Evolutionary conservation across 1,139 yeast species (phyloP).

Genomic region (Geotrichum restrictum): DNA sequence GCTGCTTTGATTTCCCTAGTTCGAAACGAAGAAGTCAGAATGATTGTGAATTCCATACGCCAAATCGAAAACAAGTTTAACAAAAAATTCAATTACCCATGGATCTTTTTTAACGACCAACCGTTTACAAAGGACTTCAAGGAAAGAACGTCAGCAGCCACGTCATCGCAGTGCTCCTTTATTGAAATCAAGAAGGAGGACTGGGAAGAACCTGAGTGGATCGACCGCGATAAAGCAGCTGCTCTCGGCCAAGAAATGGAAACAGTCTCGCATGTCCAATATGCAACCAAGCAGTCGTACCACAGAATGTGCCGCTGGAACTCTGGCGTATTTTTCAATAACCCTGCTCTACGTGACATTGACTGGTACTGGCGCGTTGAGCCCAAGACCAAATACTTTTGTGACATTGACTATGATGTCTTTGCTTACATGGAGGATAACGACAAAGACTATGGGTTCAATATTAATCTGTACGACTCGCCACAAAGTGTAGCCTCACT

Average conservation of each 20-base stretch:
- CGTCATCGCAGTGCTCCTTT: slow-evolving; percentile 55
- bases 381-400: slow-evolving; percentile 65
- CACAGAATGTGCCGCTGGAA: slow-evolving; percentile 80
- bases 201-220: slow-evolving; percentile 64
- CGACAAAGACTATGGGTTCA: slow-evolving; percentile 64
- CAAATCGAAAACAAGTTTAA: slow-evolving; percentile 65
- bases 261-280: slow-evolving; percentile 51
- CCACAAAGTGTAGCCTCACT: slow-evolving; percentile 58
- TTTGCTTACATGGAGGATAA: slow-evolving; percentile 69
- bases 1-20: slow-evolving; percentile 75
- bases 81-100: slow-evolving; percentile 67
- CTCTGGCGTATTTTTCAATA: slow-evolving; percentile 58
- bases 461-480: slow-evolving; percentile 62
- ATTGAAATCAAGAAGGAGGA: slow-evolving; percentile 49
- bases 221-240: slow-evolving; percentile 47
- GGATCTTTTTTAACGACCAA: slow-evolving; percentile 71
- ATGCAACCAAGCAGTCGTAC: slow-evolving; percentile 60
- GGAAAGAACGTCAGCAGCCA: slow-evolving; percentile 35
- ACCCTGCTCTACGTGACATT: slow-evolving; percentile 55
- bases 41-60: slow-evolving; percentile 50
- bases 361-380: slow-evolving; percentile 77
- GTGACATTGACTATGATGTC: slow-evolving; percentile 68
- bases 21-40: slow-evolving; percentile 55
- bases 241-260: slow-evolving; percentile 43
- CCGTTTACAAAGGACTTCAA: slow-evolving; percentile 60